These are phyloP conservation scores for Ramalina intermedia DNA, from an alignment of 495 filamentous ascomycete species.

Conservation along the genomic window DNA sequence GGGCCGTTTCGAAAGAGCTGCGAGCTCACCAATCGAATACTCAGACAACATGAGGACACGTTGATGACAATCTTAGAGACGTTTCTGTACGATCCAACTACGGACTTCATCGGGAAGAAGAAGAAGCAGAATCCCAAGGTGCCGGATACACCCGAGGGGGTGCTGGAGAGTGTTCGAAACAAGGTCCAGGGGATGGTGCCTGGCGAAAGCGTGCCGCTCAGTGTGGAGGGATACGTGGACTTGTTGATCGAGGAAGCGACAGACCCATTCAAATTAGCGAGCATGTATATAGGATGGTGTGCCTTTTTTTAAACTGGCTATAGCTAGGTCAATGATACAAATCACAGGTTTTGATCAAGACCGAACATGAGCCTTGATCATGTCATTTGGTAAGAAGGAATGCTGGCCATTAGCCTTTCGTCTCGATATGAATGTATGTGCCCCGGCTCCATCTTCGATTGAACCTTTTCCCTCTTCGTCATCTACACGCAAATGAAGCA, in stretches of 20 bases:
- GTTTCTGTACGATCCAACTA: slow-evolving; percentile 90
- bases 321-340: too few species aligned
- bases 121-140: slow-evolving; percentile 46
- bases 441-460: too few species aligned
- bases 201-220: slow-evolving; percentile 76
- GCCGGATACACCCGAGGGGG: slow-evolving; percentile 74
- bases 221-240: slow-evolving; percentile 92
- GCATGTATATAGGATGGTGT: slow-evolving; percentile 99
- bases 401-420: too few species aligned
- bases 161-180: slow-evolving; percentile 73
- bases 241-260: slow-evolving; percentile 77
- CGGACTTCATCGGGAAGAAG: slow-evolving; percentile 78
- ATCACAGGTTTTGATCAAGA: neutral
- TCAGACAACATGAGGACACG: slow-evolving; percentile 84
- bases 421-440: too few species aligned
- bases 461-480: too few species aligned
- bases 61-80: slow-evolving; percentile 94
- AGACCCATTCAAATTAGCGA: slow-evolving; percentile 56
- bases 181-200: slow-evolving; percentile 76
- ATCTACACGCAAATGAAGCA: too few species aligned
- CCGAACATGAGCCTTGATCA: neutral
- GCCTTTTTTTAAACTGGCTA: slow-evolving; percentile 55
- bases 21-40: slow-evolving; percentile 70
- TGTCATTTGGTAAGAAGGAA: neutral
- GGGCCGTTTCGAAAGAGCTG: slow-evolving; percentile 82